Conservation (phyloP, 345 rosid species). For the Aquilaria malaccensis region DNA sequence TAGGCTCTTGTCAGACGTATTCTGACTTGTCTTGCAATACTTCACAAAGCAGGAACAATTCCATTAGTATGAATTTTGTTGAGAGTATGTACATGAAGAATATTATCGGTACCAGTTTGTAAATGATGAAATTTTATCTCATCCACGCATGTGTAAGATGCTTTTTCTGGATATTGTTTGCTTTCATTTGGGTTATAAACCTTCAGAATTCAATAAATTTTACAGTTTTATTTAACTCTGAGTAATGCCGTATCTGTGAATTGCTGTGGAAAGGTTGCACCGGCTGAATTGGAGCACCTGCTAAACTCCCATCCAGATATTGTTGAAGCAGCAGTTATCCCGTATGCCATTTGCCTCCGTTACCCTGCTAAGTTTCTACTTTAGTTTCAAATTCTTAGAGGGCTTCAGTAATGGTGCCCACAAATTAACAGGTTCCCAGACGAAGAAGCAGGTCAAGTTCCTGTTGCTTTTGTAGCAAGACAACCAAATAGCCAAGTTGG, state of each 20-base stretch:
- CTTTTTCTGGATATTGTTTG: not conserved
- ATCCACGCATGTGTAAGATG: too few species aligned
- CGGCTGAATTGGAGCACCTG: slow-evolving; percentile 52
- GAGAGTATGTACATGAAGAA: not conserved
- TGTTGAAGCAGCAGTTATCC: slow-evolving; percentile 46
- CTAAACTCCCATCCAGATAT: slow-evolving; percentile 47
- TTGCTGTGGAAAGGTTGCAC: slow-evolving; percentile 38
- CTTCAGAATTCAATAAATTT: not conserved
- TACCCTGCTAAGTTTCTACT: not conserved
- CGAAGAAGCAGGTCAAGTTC: slow-evolving; percentile 49
- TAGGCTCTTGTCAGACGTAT: not conserved
- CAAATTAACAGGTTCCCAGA: slow-evolving; percentile 40
- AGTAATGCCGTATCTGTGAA: too few species aligned
- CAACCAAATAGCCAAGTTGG: slow-evolving; percentile 24
- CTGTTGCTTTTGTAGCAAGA: slow-evolving; percentile 43
- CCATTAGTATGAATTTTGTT: too few species aligned
- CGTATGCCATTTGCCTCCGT: slow-evolving; percentile 23
- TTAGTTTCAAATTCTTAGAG: not conserved
- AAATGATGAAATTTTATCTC: too few species aligned
- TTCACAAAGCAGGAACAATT: not conserved
- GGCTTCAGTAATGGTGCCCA: not conserved
- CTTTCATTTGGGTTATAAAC: not conserved
- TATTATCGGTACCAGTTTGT: too few species aligned
- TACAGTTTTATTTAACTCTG: too few species aligned
- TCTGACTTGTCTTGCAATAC: not conserved